phyloP scores from a whole-genome alignment of 169 alveolate species.

The Plasmodium gaboni region DNA sequence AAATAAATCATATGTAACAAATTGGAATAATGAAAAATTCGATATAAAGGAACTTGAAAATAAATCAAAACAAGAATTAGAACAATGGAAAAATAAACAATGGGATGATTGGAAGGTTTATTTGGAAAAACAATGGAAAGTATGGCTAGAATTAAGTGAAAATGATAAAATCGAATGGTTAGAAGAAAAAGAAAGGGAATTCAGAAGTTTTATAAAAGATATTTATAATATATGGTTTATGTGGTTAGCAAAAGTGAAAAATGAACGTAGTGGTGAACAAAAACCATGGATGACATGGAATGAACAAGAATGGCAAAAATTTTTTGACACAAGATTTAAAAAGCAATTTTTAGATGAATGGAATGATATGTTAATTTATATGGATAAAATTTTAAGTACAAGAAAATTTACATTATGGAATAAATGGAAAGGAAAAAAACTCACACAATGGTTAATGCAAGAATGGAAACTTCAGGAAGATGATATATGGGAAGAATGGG shows the following conservation, averaged over 20 bases:
- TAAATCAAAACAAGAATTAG: too few relatives aligned
- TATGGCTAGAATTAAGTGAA: conserved; percentile 3
- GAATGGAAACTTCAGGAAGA: conserved; percentile 43
- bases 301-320: background rate
- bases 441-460: conserved; percentile 26
- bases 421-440: conserved; percentile 21
- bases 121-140: conserved; percentile 8
- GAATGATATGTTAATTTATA: conserved; percentile 2
- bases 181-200: background rate
- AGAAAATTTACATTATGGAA: conserved; percentile 4
- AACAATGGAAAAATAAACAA: background rate
- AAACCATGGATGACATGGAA: conserved; percentile 2
- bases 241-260: background rate
- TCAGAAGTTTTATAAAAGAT: background rate
- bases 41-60: too few relatives aligned
- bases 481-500: conserved; percentile 20
- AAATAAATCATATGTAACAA: too few relatives aligned
- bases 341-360: conserved; percentile 5
- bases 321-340: conserved; percentile 1
- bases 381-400: background rate
- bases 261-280: background rate
- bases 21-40: too few relatives aligned
- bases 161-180: conserved; percentile 22
- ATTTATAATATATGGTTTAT: conserved; percentile 6
- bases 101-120: conserved; percentile 4